Conservation (phyloP, 2,329 filamentous ascomycete genomes). For the Epichloe scottii region DNA sequence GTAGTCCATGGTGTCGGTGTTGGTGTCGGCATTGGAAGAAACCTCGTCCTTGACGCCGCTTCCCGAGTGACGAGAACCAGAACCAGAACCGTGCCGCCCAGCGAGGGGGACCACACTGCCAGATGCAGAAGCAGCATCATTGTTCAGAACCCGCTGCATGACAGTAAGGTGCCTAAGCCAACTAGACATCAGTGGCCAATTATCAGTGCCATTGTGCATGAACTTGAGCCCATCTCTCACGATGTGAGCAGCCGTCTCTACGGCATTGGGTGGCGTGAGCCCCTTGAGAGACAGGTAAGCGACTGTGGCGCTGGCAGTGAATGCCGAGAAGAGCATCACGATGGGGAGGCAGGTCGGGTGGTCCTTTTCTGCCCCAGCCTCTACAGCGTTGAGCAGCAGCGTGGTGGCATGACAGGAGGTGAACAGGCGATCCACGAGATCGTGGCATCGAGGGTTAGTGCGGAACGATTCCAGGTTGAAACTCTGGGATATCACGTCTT, state of each 20-base stretch:
- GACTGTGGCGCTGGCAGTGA: slow-evolving; percentile 47
- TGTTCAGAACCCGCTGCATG: slow-evolving; percentile 48
- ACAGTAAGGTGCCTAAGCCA: slow-evolving; percentile 49
- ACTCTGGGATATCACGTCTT: slow-evolving; percentile 39
- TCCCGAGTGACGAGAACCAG: slow-evolving; percentile 13
- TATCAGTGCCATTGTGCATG: slow-evolving; percentile 45
- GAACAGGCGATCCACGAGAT: slow-evolving; percentile 44
- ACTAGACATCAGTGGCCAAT: slow-evolving; percentile 45
- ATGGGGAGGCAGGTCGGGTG: slow-evolving; percentile 48
- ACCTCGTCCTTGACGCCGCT: slow-evolving; percentile 39
- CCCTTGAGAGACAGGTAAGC: slow-evolving; percentile 52
- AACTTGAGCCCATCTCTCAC: slow-evolving; percentile 46
- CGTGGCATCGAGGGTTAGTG: slow-evolving; percentile 34
- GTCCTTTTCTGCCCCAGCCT: slow-evolving; percentile 44
- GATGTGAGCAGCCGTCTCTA: slow-evolving; percentile 43
- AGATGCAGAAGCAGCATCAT: slow-evolving; percentile 30
- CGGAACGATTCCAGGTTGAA: slow-evolving; percentile 44
- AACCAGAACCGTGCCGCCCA: slow-evolving; percentile 18
- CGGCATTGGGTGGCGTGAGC: slow-evolving; percentile 41
- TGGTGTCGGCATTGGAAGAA: slow-evolving; percentile 41
- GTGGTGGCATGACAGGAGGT: slow-evolving; percentile 47
- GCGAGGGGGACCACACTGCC: slow-evolving; percentile 6
- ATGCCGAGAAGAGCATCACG: slow-evolving; percentile 51
- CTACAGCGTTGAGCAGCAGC: slow-evolving; percentile 40
- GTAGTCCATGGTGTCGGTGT: slow-evolving; percentile 45